Evolutionary conservation across 73 alveolate genomes (phyloP).

Genomic region (Paramecium sexaurelia): DNA sequence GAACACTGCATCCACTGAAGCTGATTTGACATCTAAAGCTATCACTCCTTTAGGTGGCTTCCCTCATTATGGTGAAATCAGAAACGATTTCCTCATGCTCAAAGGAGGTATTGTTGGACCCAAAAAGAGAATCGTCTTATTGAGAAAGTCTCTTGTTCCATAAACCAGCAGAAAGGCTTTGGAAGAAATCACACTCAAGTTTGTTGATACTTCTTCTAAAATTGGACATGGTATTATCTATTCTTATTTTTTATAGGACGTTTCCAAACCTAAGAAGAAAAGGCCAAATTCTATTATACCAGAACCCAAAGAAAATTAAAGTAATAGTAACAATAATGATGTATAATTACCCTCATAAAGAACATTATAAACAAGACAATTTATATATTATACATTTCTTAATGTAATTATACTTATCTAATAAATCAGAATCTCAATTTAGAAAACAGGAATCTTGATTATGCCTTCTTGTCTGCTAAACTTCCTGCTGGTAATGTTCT

Average conservation of each 20-base stretch:
- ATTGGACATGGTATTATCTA: conserved; percentile 95
- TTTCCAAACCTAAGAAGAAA: conserved; percentile 99
- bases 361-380: neutral
- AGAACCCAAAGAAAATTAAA: conserved; percentile 26
- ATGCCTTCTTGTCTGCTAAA: conserved; percentile 43
- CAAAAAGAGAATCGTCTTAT: conserved; percentile 96
- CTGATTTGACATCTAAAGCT: conserved; percentile 96
- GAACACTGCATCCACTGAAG: conserved; percentile 99
- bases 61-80: conserved; percentile 99
- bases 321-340: conserved; percentile 25
- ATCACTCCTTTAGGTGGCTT: conserved; percentile 99
- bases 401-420: neutral
- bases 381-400: neutral
- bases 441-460: conserved; percentile 62
- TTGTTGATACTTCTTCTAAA: conserved; percentile 99
- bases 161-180: conserved; percentile 88
- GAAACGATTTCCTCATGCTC: conserved; percentile 98
- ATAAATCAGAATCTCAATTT: conserved; percentile 63
- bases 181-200: conserved; percentile 95
- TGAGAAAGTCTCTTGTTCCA: conserved; percentile 98
- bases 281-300: conserved; percentile 89
- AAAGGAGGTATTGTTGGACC: conserved; percentile 99
- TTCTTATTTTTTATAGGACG: conserved; percentile 64
- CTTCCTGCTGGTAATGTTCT: conserved; percentile 58
- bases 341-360: neutral